phyloP scores from a whole-genome alignment of 345 rosid genomes.

The Limnanthes douglasii region DNA sequence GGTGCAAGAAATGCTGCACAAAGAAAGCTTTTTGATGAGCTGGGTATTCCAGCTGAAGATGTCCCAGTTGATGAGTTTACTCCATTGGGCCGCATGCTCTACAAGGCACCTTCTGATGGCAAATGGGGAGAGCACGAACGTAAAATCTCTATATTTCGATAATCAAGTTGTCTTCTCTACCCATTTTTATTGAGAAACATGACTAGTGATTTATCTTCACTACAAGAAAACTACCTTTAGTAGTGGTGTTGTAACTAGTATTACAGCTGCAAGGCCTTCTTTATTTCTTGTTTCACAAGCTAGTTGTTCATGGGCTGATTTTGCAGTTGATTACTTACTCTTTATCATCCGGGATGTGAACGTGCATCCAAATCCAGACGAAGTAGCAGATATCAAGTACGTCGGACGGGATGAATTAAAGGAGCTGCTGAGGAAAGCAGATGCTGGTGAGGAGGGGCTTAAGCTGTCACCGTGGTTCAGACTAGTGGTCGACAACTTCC shows the following conservation, averaged over 20 bases:
- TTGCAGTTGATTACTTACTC: slow-evolving; percentile 89
- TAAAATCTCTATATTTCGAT: slow-evolving; percentile 12
- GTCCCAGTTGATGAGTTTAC: slow-evolving; percentile 79
- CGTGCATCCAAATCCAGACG: slow-evolving; percentile 76
- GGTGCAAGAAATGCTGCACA: slow-evolving; percentile 99
- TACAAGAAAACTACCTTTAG: no score
- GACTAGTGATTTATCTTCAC: background rate
- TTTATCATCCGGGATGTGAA: slow-evolving; percentile 75
- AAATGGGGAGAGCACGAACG: slow-evolving; percentile 99
- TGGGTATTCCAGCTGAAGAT: slow-evolving; percentile 85
- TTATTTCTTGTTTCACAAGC: no score
- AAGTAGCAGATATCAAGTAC: slow-evolving; percentile 71
- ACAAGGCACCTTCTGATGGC: slow-evolving; percentile 99
- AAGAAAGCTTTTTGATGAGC: slow-evolving; percentile 94
- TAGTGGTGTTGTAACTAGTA: no score
- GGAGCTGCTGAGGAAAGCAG: slow-evolving; percentile 85
- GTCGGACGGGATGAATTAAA: slow-evolving; percentile 66
- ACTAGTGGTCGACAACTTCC: slow-evolving; percentile 82
- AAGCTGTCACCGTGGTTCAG: slow-evolving; percentile 97
- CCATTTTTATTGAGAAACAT: background rate
- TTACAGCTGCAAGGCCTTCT: no score
- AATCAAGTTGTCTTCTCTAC: background rate
- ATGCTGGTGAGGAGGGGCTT: slow-evolving; percentile 82
- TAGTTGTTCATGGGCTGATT: background rate
- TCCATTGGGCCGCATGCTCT: slow-evolving; percentile 70